Evolutionary conservation across 495 filamentous ascomycete species (phyloP), one percentile per base, ranked within the genome.

Genomic region (Jackrogersella multiformis): DNA sequence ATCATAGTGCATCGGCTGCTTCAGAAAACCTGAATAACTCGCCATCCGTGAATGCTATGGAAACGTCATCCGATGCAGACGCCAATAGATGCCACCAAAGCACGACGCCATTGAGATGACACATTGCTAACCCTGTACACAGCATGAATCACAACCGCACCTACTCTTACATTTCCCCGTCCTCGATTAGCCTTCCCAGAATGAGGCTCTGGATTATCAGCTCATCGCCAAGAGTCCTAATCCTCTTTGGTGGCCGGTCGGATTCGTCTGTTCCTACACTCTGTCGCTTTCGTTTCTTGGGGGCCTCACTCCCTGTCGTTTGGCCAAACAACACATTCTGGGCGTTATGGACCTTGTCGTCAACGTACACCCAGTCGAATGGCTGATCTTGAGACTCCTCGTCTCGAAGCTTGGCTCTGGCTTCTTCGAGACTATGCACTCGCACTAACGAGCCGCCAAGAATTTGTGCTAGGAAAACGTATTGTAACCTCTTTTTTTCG

Each of bases 181-280:
- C 85, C 53, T 92, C 90, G 67, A 91, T 82, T 64, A 97, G 69
- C 56, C 85, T 86, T 4, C 94, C 95, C 54, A 97, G 71, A 64
- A 99, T 97, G 62, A 98, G 78, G 74, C 93, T 97, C 80, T 99
- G 96, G 58, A 96, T 88, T 28, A 98, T 86, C 73, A 92, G 87
- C 73, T 98, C 94, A 78, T 96, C 92, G 30, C 89, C 89, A 42
- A 97, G 84, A 73, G 78, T 79, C 73, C 82, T 85, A 35, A 89
- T 79, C 68, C 75, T 82, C 67, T 84, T 83, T 53, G 68, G 71
- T 51, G 80, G 71, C 61, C 59, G 68, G 60, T 78, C 70, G 41
- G 66, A 66, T 41, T 69, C 74, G 20, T 74, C 74, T 15, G 69
- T 58, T 12, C 56, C 73, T 35, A 65, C 73, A 24, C 76, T 77